Evolutionary conservation across 352 stramenopile genomes (phyloP).

Genomic region (Phytophthora parvispora): DNA sequence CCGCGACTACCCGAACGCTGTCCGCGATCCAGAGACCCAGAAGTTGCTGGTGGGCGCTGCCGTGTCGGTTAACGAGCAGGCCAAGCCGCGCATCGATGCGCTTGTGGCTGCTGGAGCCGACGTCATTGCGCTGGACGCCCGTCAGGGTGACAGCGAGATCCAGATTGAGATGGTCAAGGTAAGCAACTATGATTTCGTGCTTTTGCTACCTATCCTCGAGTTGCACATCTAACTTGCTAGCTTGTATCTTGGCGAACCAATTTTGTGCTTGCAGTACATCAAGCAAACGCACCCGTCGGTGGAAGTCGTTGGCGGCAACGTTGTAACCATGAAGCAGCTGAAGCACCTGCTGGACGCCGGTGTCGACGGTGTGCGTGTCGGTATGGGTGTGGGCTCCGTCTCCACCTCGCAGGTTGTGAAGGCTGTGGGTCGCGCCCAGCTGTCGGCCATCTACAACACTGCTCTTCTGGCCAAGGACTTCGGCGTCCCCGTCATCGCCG

Average conservation of each 20-base stretch:
- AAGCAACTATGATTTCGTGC: not conserved
- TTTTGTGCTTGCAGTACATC: constrained; percentile 69
- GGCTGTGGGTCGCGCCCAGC: constrained; percentile 97
- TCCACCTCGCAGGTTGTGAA: constrained; percentile 99
- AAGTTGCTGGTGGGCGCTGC: constrained; percentile 97
- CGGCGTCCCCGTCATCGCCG: constrained; percentile 98
- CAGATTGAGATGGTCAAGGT: constrained; percentile 79
- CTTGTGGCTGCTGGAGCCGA: constrained; percentile 96
- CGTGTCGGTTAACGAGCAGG: constrained; percentile 96
- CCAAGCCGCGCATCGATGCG: constrained; percentile 89
- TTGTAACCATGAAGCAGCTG: constrained; percentile 97
- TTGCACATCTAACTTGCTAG: not conserved
- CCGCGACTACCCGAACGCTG: constrained; percentile 95
- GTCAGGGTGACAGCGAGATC: constrained; percentile 96
- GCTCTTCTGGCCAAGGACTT: constrained; percentile 93
- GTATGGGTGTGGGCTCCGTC: constrained; percentile 99
- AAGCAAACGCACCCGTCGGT: constrained; percentile 93
- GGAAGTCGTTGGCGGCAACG: constrained; percentile 99
- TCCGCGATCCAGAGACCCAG: constrained; percentile 94
- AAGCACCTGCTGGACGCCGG: constrained; percentile 97
- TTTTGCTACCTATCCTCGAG: not conserved
- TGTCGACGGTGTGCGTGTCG: constrained; percentile 98
- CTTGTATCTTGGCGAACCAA: not conserved
- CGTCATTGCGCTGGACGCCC: constrained; percentile 99
- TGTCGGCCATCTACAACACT: constrained; percentile 99